Conservation (phyloP, 1,284 basidiomycete species). For the Trichosporon sp. region DNA sequence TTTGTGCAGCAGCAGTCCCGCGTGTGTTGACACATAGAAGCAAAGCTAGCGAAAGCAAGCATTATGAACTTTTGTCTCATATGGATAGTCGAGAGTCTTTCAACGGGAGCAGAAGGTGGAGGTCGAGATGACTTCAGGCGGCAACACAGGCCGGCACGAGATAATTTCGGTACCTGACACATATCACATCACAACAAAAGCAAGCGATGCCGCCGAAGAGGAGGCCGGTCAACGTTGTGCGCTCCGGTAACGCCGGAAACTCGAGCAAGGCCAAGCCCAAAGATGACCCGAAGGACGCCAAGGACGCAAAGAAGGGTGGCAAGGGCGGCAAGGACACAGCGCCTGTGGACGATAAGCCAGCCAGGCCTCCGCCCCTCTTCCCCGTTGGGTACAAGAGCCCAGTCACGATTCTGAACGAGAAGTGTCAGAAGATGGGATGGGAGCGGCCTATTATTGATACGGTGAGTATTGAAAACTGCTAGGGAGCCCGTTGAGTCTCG, state of each 20-base stretch:
- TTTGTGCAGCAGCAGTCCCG: no score
- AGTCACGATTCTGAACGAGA: constrained; percentile 72
- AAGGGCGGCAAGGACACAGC: constrained; percentile 23
- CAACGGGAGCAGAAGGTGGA: constrained; percentile 1
- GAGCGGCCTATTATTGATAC: constrained; percentile 74
- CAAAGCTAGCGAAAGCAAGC: no score
- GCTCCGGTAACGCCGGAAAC: constrained; percentile 82
- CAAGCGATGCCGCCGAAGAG: constrained; percentile 68
- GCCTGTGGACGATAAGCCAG: constrained; percentile 35
- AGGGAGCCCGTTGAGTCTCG: no score
- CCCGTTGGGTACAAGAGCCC: constrained; percentile 80
- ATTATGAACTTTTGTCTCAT: no score
- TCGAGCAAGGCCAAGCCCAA: constrained; percentile 63
- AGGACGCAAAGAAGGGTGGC: constrained; percentile 27
- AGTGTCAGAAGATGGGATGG: constrained; percentile 85
- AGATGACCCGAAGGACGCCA: constrained; percentile 37
- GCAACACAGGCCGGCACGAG: no score
- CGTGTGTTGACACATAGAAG: no score
- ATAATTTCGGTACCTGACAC: constrained; percentile 7
- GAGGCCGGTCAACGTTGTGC: constrained; percentile 67
- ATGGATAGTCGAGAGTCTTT: no score
- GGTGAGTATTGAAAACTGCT: constrained; percentile 57
- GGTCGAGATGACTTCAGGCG: background rate
- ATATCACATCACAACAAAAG: background rate
- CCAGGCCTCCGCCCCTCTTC: constrained; percentile 64